Conservation (phyloP, 345 rosid genomes). For the Eucalyptus brandiana region DNA sequence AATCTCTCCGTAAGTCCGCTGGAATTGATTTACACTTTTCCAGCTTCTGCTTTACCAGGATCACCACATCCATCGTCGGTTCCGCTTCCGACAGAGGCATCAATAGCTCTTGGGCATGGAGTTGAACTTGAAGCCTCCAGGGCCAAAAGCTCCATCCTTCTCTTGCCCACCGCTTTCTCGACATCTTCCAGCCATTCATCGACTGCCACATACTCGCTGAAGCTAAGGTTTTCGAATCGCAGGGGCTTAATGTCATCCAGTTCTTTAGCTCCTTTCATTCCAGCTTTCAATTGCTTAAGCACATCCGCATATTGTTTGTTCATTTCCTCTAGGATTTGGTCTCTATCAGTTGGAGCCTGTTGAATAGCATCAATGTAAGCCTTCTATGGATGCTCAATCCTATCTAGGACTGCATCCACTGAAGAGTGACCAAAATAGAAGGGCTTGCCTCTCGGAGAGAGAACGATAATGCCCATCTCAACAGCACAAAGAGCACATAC, state of each 20-base stretch:
- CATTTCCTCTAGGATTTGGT: neutral
- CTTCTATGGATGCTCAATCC: neutral
- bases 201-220: neutral
- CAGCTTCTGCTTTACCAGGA: neutral
- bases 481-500: slow-evolving; percentile 32
- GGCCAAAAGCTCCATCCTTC: neutral
- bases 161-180: neutral
- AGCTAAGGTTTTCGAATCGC: neutral
- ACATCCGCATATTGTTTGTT: neutral
- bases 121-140: neutral
- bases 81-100: neutral
- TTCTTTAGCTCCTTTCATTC: slow-evolving; percentile 9
- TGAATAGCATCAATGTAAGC: neutral
- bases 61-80: neutral
- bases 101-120: neutral
- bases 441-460: slow-evolving; percentile 47
- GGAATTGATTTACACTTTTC: neutral
- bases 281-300: slow-evolving; percentile 5
- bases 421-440: slow-evolving; percentile 39
- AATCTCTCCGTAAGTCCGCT: neutral
- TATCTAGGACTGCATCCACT: slow-evolving; percentile 16
- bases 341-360: neutral
- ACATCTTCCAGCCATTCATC: neutral
- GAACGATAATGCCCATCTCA: slow-evolving; percentile 29
- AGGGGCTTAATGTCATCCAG: neutral